These are phyloP conservation scores for Trichoderma asperelloides DNA, from an alignment of 495 filamentous ascomycete species.

Conservation along the genomic window DNA sequence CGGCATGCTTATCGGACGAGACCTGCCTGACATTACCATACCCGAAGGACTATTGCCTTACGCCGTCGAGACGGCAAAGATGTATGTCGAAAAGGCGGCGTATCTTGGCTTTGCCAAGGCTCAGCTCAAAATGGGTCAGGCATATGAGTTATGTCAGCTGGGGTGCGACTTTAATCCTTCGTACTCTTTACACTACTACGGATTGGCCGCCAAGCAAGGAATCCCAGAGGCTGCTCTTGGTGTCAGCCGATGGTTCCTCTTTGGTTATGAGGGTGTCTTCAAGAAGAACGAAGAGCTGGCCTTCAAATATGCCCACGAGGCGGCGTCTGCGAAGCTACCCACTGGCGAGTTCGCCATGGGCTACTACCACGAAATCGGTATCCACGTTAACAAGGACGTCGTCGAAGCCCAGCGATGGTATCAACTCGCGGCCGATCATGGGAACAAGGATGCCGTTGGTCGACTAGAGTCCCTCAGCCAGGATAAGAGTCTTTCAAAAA, in stretches of 20 bases:
- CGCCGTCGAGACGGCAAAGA: conserved; percentile 64
- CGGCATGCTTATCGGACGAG: conserved; percentile 86
- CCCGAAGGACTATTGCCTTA: conserved; percentile 61
- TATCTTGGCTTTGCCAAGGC: conserved; percentile 96
- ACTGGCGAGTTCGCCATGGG: conserved; percentile 96
- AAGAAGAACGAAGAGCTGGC: conserved; percentile 92
- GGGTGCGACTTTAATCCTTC: conserved; percentile 93
- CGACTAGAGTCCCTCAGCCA: conserved; percentile 78
- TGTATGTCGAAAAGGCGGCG: conserved; percentile 93
- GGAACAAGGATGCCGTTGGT: conserved; percentile 78
- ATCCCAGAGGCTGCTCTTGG: conserved; percentile 91
- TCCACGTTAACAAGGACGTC: conserved; percentile 72
- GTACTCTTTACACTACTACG: conserved; percentile 90
- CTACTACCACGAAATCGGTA: conserved; percentile 95
- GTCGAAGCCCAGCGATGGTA: conserved; percentile 87
- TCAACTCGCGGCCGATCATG: conserved; percentile 76
- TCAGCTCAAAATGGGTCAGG: conserved; percentile 93
- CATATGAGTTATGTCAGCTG: conserved; percentile 87
- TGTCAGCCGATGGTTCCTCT: conserved; percentile 97
- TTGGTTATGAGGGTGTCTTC: conserved; percentile 84
- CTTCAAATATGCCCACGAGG: conserved; percentile 81
- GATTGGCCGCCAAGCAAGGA: conserved; percentile 77
- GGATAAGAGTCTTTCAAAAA: conserved; percentile 76
- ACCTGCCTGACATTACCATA: conserved; percentile 78
- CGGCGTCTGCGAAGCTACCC: conserved; percentile 66